Percentiles rank a stretch among this genome's conserved stretches.
phyloP scores from a whole-genome alignment of 805 yeast species.

The Zygotorulaspora chibaensis region DNA sequence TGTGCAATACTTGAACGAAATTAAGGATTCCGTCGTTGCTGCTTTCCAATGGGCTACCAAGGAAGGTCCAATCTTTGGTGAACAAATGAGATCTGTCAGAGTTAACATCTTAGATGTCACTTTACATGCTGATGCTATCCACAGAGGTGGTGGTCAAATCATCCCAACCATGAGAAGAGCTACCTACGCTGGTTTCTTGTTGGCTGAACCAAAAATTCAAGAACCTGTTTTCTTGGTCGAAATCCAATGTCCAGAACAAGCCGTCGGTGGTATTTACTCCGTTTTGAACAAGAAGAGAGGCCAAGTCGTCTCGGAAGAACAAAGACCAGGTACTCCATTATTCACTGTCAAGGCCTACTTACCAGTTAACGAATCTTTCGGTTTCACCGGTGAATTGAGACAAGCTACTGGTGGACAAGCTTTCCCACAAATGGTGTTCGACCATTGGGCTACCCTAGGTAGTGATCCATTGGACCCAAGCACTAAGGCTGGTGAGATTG shows the following conservation, averaged over 20 bases:
- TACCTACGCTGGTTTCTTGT: slow-evolving; percentile 95
- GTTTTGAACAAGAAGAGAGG: slow-evolving; percentile 99
- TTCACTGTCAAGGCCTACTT: slow-evolving; percentile 99
- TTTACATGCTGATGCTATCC: slow-evolving; percentile 99
- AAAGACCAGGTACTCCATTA: slow-evolving; percentile 99
- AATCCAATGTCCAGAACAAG: slow-evolving; percentile 98
- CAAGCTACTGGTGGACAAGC: slow-evolving; percentile 99
- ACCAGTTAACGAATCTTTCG: slow-evolving; percentile 99
- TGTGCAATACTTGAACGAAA: slow-evolving; percentile 97
- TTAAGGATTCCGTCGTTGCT: slow-evolving; percentile 99
- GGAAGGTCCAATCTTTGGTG: slow-evolving; percentile 99
- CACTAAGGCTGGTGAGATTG: slow-evolving; percentile 64
- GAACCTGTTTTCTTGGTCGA: slow-evolving; percentile 99
- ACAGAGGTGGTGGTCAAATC: slow-evolving; percentile 99
- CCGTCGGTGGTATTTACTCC: slow-evolving; percentile 99
- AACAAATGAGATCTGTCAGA: slow-evolving; percentile 92
- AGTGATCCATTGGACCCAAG: slow-evolving; percentile 92
- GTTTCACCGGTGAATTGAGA: slow-evolving; percentile 99
- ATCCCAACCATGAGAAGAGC: slow-evolving; percentile 99
- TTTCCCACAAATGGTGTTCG: slow-evolving; percentile 99
- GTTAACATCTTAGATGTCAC: slow-evolving; percentile 98
- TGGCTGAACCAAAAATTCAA: slow-evolving; percentile 98
- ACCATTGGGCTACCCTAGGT: slow-evolving; percentile 89
- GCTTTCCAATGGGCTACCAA: slow-evolving; percentile 99
- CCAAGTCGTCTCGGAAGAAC: slow-evolving; percentile 98